Evolutionary conservation across 495 filamentous ascomycete species (phyloP).

Genomic region (Glonium stellatum): DNA sequence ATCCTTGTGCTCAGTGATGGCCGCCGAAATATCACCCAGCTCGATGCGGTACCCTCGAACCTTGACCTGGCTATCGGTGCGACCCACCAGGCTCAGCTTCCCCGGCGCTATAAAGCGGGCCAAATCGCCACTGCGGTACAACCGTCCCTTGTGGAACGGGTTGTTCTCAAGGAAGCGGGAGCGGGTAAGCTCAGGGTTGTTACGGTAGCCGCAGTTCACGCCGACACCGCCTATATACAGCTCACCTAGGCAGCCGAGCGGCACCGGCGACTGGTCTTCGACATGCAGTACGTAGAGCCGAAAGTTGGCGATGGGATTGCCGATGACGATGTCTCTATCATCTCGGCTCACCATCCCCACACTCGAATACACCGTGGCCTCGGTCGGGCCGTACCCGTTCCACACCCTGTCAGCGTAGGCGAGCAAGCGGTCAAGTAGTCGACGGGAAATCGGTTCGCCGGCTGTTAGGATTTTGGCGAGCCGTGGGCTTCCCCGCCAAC

Average conservation of each 20-base stretch:
- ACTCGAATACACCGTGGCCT: constrained; percentile 33
- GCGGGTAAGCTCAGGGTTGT: constrained; percentile 12
- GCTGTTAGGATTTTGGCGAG: constrained; percentile 27
- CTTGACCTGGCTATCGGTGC: constrained; percentile 36
- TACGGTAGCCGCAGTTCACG: constrained; percentile 36
- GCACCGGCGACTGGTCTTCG: constrained; percentile 11
- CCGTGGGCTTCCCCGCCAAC: constrained; percentile 15
- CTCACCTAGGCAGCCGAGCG: constrained; percentile 33
- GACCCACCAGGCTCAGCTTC: constrained; percentile 29
- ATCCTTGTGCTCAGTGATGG: constrained; percentile 23
- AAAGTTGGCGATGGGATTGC: constrained; percentile 28
- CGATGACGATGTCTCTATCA: constrained; percentile 33
- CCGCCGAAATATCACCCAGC: constrained; percentile 34
- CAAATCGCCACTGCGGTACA: constrained; percentile 38
- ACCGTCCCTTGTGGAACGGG: constrained; percentile 12
- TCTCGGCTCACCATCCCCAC: constrained; percentile 16
- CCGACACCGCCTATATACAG: constrained; percentile 38
- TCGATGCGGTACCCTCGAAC: constrained; percentile 35
- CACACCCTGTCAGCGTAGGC: constrained; percentile 22
- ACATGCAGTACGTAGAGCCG: constrained; percentile 37
- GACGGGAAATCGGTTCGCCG: constrained; percentile 26
- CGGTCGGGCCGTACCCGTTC: constrained; percentile 40
- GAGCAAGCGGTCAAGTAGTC: constrained; percentile 29
- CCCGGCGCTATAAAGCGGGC: constrained; percentile 29
- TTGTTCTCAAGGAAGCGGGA: constrained; percentile 17